Percentiles rank a stretch among this genome's conserved stretches.
phyloP scores from a whole-genome alignment of 768 basidiomycete genomes.

The Suillus placidus region DNA sequence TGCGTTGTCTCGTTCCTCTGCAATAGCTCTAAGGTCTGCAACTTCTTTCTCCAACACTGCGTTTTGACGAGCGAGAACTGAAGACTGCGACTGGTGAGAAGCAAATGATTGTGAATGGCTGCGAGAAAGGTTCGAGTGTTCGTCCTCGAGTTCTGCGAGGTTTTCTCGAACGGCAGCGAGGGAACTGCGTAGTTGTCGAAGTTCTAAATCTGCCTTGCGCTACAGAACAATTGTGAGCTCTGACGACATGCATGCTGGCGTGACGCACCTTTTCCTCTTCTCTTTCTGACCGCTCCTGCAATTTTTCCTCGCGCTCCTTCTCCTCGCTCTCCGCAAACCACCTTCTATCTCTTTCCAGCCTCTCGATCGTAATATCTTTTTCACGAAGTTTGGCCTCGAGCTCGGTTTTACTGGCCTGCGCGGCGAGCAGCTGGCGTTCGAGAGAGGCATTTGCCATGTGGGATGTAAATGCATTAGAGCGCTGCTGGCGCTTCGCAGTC shows the following conservation, averaged over 20 bases:
- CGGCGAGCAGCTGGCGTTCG: slow-evolving; percentile 67
- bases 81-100: slow-evolving; percentile 53
- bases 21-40: slow-evolving; percentile 41
- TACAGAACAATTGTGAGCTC: slow-evolving; percentile 27
- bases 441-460: slow-evolving; percentile 63
- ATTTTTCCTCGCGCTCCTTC: slow-evolving; percentile 69
- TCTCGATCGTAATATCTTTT: slow-evolving; percentile 61
- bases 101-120: slow-evolving; percentile 51
- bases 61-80: slow-evolving; percentile 49
- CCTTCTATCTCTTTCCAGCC: slow-evolving; percentile 69
- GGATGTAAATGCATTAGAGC: slow-evolving; percentile 61
- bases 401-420: slow-evolving; percentile 63
- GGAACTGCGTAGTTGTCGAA: slow-evolving; percentile 52
- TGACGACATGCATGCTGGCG: not conserved
- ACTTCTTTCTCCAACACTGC: slow-evolving; percentile 53
- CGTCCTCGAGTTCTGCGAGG: slow-evolving; percentile 62
- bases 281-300: slow-evolving; percentile 51
- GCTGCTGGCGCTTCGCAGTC: slow-evolving; percentile 67
- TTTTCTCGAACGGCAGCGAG: slow-evolving; percentile 57
- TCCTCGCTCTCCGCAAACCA: slow-evolving; percentile 70
- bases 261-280: slow-evolving; percentile 62
- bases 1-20: slow-evolving; percentile 43
- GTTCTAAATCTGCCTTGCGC: slow-evolving; percentile 52
- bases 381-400: slow-evolving; percentile 71
- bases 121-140: slow-evolving; percentile 50